Evolutionary conservation across 208 protist genomes (phyloP).

Genomic region (Vickermania spadyakhi): DNA sequence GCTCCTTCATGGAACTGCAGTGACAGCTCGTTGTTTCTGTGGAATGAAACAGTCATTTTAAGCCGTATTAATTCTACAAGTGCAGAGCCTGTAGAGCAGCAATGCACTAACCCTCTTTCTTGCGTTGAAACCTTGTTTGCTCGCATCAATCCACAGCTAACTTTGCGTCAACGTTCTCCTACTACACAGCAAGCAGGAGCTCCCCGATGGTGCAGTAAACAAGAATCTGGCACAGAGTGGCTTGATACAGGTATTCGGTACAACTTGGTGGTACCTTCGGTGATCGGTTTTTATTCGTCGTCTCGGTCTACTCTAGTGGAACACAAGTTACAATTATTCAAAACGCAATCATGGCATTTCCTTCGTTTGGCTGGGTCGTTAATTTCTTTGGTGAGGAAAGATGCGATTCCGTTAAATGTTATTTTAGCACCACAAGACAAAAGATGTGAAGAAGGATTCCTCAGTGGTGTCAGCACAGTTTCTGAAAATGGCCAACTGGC

Average conservation of each 20-base stretch:
- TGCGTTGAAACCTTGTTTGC: neutral
- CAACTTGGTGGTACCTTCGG: constrained; percentile 30
- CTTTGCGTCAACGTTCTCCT: neutral
- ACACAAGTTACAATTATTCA: neutral
- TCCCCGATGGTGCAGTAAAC: too few species aligned
- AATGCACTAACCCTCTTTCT: neutral
- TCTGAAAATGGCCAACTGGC: neutral
- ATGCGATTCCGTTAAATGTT: neutral
- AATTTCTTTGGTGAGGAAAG: neutral
- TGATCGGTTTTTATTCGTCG: constrained; percentile 45
- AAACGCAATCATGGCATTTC: neutral
- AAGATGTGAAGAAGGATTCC: neutral
- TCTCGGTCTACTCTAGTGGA: constrained; percentile 3
- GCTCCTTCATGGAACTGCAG: constrained; percentile 56
- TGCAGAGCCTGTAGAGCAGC: neutral
- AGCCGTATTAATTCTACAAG: neutral
- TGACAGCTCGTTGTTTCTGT: constrained; percentile 58
- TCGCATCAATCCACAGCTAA: constrained; percentile 16
- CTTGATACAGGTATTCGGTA: constrained; percentile 56
- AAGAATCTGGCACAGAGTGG: constrained; percentile 6
- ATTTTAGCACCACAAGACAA: neutral
- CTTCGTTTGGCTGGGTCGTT: neutral
- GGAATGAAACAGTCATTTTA: constrained; percentile 11
- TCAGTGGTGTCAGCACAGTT: neutral
- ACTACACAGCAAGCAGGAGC: too few species aligned